A percentile compares a stretch with the other conserved stretches of the same genome.
Conservation (phyloP, 768 basidiomycete species). For the Pleurotus cornucopiae region DNA sequence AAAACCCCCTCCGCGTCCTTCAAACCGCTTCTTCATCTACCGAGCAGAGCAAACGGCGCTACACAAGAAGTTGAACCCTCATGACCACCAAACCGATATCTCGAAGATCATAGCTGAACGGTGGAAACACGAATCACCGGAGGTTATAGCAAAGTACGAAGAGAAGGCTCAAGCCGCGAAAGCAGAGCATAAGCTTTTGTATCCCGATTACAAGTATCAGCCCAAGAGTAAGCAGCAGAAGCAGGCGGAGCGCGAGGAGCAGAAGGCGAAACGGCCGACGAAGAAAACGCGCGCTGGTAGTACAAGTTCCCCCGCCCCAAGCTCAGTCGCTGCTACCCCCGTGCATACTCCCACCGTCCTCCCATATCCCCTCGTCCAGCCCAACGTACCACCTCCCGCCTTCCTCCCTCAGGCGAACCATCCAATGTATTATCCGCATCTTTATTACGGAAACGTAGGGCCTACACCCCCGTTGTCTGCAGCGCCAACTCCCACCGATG, state of each 20-base stretch:
- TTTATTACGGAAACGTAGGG: slow-evolving; percentile 31
- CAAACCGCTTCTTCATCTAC: slow-evolving; percentile 83
- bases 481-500: slow-evolving; percentile 39
- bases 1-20: slow-evolving; percentile 39
- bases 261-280: slow-evolving; percentile 31
- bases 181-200: slow-evolving; percentile 42
- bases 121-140: slow-evolving; percentile 56
- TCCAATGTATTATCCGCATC: slow-evolving; percentile 17
- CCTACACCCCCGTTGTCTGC: slow-evolving; percentile 54
- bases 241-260: slow-evolving; percentile 32
- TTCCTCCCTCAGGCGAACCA: slow-evolving; percentile 15
- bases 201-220: slow-evolving; percentile 55
- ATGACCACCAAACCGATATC: slow-evolving; percentile 50
- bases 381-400: slow-evolving; percentile 14
- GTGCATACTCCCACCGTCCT: background rate
- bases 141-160: slow-evolving; percentile 48
- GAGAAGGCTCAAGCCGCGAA: slow-evolving; percentile 49
- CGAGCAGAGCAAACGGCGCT: slow-evolving; percentile 50
- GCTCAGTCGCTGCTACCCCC: slow-evolving; percentile 14
- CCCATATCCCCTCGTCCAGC: slow-evolving; percentile 13
- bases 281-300: slow-evolving; percentile 14
- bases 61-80: slow-evolving; percentile 29
- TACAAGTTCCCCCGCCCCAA: slow-evolving; percentile 11
- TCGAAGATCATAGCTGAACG: slow-evolving; percentile 58
- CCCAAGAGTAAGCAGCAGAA: slow-evolving; percentile 54